Conservation (phyloP, 192 early-diverging fungal genomes). For the Podila minutissima region DNA sequence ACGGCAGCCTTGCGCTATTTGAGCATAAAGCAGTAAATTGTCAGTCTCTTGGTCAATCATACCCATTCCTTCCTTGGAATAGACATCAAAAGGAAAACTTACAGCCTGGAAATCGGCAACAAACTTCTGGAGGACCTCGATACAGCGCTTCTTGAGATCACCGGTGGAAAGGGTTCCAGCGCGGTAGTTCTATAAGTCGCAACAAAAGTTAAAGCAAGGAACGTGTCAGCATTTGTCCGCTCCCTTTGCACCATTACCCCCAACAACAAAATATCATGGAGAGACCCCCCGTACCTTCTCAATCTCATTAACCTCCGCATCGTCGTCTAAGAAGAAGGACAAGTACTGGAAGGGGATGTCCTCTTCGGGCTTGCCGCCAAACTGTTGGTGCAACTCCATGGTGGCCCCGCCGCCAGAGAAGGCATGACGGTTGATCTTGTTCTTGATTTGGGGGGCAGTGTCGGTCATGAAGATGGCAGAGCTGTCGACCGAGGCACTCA, state of each 20-base stretch:
- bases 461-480: conserved; percentile 96
- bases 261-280: background rate
- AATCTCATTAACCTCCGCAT: conserved; percentile 82
- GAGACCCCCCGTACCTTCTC: conserved; percentile 44
- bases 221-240: too few relatives aligned
- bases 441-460: conserved; percentile 92
- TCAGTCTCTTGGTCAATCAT: background rate
- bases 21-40: background rate
- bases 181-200: conserved; percentile 63
- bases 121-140: conserved; percentile 81
- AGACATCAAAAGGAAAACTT: conserved; percentile 8
- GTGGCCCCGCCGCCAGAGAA: conserved; percentile 94
- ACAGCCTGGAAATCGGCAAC: conserved; percentile 82
- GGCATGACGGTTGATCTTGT: conserved; percentile 96
- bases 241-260: too few relatives aligned
- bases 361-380: conserved; percentile 94
- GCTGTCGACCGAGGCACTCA: conserved; percentile 89
- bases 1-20: conserved; percentile 63
- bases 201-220: background rate
- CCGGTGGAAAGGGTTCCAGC: conserved; percentile 88
- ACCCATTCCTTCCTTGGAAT: too few relatives aligned
- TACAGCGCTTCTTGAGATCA: conserved; percentile 91
- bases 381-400: conserved; percentile 80
- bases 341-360: conserved; percentile 96
- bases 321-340: conserved; percentile 94